Evolutionary conservation across 163 green algal species (phyloP).

Genomic region (Chlamydomonas reinhardtii): DNA sequence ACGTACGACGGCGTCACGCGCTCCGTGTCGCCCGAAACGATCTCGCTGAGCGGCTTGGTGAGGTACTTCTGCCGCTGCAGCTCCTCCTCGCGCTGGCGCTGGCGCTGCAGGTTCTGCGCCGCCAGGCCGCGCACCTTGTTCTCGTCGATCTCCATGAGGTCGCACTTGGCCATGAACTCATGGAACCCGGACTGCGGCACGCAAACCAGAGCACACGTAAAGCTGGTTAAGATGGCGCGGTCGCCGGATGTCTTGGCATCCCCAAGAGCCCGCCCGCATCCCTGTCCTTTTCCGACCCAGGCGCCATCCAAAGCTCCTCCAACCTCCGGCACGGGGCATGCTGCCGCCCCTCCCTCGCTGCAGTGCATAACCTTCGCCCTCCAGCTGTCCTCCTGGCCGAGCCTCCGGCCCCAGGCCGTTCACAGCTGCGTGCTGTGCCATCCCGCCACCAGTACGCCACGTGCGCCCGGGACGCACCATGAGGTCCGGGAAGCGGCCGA

Average conservation of each 20-base stretch:
- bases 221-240: too few relatives aligned
- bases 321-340: too few relatives aligned
- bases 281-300: too few relatives aligned
- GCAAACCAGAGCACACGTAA: too few relatives aligned
- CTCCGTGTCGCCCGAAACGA: slow-evolving; percentile 71
- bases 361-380: too few relatives aligned
- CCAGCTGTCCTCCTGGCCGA: too few relatives aligned
- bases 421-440: not conserved
- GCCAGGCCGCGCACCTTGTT: slow-evolving; percentile 37
- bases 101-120: slow-evolving; percentile 42
- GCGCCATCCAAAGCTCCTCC: too few relatives aligned
- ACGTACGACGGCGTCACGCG: slow-evolving; percentile 96
- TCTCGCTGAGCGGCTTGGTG: slow-evolving; percentile 89
- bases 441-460: too few relatives aligned
- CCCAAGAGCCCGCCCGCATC: too few relatives aligned
- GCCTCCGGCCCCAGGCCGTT: too few relatives aligned
- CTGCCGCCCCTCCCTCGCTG: too few relatives aligned
- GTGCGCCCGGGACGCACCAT: slow-evolving; percentile 60
- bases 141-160: slow-evolving; percentile 57
- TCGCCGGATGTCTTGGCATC: too few relatives aligned
- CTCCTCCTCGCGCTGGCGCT: slow-evolving; percentile 46
- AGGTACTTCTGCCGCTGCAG: slow-evolving; percentile 81
- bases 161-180: slow-evolving; percentile 55
- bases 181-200: slow-evolving; percentile 53
- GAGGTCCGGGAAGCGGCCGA: slow-evolving; percentile 89